Evolutionary conservation across 2,329 filamentous ascomycete species (phyloP).

Genomic region (Exserohilum rostratum): DNA sequence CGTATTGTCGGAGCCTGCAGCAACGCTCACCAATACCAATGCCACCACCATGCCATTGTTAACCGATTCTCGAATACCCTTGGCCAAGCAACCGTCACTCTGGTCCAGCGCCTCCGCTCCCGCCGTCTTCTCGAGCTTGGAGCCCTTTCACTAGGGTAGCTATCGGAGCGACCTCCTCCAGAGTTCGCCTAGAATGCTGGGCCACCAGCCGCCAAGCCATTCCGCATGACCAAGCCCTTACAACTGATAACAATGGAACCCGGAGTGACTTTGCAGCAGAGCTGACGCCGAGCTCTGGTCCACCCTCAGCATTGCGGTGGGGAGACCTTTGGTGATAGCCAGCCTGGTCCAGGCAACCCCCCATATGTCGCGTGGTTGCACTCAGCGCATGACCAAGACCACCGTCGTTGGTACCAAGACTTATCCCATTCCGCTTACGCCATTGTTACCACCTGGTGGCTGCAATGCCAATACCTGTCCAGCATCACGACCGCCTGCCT

Average conservation of each 20-base stretch:
- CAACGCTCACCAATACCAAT: background rate
- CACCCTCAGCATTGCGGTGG: too few relatives aligned
- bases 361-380: background rate
- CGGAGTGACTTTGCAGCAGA: background rate
- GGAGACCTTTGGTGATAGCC: background rate
- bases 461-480: background rate
- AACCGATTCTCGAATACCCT: background rate
- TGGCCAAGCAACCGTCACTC: too few relatives aligned
- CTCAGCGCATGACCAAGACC: background rate
- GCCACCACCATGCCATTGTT: background rate
- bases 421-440: background rate
- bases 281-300: background rate
- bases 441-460: background rate
- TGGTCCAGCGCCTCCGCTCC: too few relatives aligned
- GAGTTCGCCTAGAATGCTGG: background rate
- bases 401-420: background rate
- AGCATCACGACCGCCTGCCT: background rate
- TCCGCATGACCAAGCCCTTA: background rate
- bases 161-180: background rate
- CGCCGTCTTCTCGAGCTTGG: too few relatives aligned
- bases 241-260: background rate
- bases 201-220: background rate
- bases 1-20: too few relatives aligned
- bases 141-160: background rate
- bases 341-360: background rate